Evolutionary conservation across 2,329 filamentous ascomycete species (phyloP).

Genomic region (Pseudophaeomoniella oleicola): DNA sequence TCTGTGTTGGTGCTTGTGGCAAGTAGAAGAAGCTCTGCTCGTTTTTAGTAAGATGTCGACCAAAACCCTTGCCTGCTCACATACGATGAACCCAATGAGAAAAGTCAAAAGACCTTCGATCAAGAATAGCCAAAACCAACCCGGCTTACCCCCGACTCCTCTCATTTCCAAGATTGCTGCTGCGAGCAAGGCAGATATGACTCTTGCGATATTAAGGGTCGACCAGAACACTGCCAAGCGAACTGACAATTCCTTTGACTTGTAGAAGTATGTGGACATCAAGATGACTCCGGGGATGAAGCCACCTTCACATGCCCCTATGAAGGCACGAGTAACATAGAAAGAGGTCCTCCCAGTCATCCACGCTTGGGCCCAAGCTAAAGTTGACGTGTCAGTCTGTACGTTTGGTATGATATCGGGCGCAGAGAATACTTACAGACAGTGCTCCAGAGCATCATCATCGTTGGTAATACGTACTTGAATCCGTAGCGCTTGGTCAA

Average conservation of each 20-base stretch:
- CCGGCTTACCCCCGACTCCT: conserved; percentile 23
- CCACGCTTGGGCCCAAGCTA: conserved; percentile 19
- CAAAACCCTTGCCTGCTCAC: conserved; percentile 5
- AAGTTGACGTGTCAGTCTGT: conserved; percentile 8
- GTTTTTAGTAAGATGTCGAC: conserved; percentile 18
- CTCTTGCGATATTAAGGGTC: conserved; percentile 19
- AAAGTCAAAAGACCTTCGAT: conserved; percentile 30
- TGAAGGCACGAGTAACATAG: conserved; percentile 22
- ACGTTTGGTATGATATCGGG: not conserved
- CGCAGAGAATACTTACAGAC: conserved; percentile 13
- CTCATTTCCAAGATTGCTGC: conserved; percentile 27
- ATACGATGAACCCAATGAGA: conserved; percentile 21
- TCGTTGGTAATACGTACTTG: conserved; percentile 28
- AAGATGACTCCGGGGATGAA: conserved; percentile 22
- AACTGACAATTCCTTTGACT: conserved; percentile 24
- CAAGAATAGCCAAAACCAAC: conserved; percentile 28
- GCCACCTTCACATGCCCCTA: conserved; percentile 25
- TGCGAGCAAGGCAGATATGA: conserved; percentile 22
- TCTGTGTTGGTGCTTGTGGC: conserved; percentile 15
- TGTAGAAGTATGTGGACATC: conserved; percentile 28
- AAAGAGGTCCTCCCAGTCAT: conserved; percentile 19
- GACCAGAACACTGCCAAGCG: conserved; percentile 30
- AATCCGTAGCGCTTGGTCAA: conserved; percentile 32
- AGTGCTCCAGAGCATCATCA: conserved; percentile 31
- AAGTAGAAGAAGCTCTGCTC: conserved; percentile 15